phyloP scores from a whole-genome alignment of 2,329 filamentous ascomycete species.

The Drechslera avenae region DNA sequence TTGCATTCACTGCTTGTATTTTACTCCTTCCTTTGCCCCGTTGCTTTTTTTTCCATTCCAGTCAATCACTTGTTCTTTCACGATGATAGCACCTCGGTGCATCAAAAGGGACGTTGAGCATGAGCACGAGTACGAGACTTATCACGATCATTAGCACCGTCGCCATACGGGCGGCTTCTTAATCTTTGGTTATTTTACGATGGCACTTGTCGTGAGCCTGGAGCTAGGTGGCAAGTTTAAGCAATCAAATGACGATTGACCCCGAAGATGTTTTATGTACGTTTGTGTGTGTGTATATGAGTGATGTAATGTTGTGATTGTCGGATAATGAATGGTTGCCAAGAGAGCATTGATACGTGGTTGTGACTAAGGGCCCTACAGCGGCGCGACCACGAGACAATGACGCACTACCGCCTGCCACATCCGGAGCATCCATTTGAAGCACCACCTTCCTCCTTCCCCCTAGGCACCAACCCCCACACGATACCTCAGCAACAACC shows the following conservation, averaged over 20 bases:
- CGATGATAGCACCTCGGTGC: slow-evolving; percentile 20
- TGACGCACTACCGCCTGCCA: slow-evolving; percentile 17
- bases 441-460: slow-evolving; percentile 13
- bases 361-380: slow-evolving; percentile 1
- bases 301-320: neutral
- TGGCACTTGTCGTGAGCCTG: slow-evolving; percentile 19
- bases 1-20: slow-evolving; percentile 12
- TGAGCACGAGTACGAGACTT: slow-evolving; percentile 7
- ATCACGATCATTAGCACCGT: slow-evolving; percentile 10
- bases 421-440: slow-evolving; percentile 10
- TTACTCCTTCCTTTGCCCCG: slow-evolving; percentile 8
- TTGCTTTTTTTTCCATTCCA: slow-evolving; percentile 19
- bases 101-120: slow-evolving; percentile 24
- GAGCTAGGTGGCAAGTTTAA: slow-evolving; percentile 15
- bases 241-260: slow-evolving; percentile 5
- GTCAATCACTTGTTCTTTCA: slow-evolving; percentile 22
- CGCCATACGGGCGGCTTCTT: slow-evolving; percentile 4
- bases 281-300: neutral
- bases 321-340: neutral
- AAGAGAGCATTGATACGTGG: neutral
- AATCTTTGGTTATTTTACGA: neutral
- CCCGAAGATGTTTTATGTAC: neutral
- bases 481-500: neutral
- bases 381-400: slow-evolving; percentile 3
- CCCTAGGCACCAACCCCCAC: slow-evolving; percentile 5